These are phyloP conservation scores for Neofusicoccum ribis DNA, from an alignment of 2,329 filamentous ascomycete species.

Conservation along the genomic window DNA sequence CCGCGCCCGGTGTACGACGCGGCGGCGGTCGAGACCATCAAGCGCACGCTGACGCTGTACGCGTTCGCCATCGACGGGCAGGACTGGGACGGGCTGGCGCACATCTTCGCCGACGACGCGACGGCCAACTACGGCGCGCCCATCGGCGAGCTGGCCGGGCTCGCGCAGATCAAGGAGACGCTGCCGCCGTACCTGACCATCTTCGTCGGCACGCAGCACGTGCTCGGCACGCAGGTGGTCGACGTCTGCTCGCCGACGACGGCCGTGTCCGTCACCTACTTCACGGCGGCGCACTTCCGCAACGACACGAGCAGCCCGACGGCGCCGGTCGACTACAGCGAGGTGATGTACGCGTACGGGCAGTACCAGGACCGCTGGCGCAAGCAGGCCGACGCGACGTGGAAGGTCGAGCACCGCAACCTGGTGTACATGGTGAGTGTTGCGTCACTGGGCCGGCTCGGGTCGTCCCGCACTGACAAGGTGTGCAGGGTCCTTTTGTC, in stretches of 20 bases:
- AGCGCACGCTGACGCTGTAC: neutral
- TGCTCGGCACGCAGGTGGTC: neutral
- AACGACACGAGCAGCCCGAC: neutral
- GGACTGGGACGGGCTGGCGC: neutral
- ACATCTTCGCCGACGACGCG: neutral
- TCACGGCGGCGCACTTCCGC: neutral
- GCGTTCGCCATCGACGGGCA: conserved; percentile 4
- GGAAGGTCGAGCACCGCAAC: conserved; percentile 2
- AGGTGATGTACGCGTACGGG: neutral
- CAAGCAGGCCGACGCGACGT: neutral
- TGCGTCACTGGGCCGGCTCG: neutral
- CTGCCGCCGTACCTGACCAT: conserved; percentile 7
- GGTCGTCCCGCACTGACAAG: neutral
- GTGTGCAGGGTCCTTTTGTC: neutral
- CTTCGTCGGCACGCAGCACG: neutral
- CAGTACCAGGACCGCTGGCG: conserved; percentile 6
- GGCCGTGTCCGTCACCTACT: neutral
- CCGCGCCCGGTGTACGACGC: neutral
- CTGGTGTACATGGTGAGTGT: conserved; percentile 7
- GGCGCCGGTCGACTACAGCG: neutral
- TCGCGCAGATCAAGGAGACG: neutral
- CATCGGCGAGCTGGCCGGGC: neutral
- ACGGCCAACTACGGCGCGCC: neutral
- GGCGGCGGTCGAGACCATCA: neutral
- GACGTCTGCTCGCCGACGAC: neutral